A percentile compares a stretch with the other conserved stretches of the same genome.
These are phyloP conservation scores for Geum urbanum DNA, from an alignment of 306 rosid genomes.

Conservation along the genomic window DNA sequence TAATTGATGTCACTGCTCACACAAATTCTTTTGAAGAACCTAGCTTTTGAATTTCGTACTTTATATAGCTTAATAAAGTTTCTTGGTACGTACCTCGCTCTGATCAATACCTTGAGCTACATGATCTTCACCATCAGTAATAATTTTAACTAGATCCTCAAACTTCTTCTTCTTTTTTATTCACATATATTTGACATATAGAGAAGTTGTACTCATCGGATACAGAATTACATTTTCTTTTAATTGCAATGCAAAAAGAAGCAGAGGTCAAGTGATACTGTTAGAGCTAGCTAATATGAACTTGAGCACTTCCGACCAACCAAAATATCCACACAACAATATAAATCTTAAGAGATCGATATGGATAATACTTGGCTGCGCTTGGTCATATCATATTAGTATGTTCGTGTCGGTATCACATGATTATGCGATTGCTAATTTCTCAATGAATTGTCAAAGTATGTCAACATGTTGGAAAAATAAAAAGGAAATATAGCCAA, in stretches of 20 bases:
- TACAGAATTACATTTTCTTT: no score
- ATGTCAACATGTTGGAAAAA: slow-evolving; percentile 29
- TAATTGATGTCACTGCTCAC: slow-evolving; percentile 35
- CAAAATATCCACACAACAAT: neutral
- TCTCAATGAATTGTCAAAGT: slow-evolving; percentile 32
- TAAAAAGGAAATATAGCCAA: slow-evolving; percentile 22
- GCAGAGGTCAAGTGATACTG: no score
- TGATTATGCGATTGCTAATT: slow-evolving; percentile 6
- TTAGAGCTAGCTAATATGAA: no score
- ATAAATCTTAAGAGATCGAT: neutral
- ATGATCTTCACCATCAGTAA: neutral
- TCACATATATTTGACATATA: no score
- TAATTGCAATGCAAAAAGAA: no score
- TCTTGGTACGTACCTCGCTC: no score
- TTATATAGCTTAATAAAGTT: neutral
- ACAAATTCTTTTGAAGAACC: neutral
- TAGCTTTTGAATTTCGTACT: neutral
- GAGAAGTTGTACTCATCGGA: no score
- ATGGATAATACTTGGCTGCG: neutral
- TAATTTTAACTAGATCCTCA: neutral
- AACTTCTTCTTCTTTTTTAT: neutral
- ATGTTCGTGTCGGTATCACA: neutral
- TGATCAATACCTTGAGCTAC: no score
- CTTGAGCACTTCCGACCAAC: neutral
- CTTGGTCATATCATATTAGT: neutral